These are phyloP conservation scores for Talaromyces ruber DNA, from an alignment of 495 filamentous ascomycete genomes.

Conservation along the genomic window DNA sequence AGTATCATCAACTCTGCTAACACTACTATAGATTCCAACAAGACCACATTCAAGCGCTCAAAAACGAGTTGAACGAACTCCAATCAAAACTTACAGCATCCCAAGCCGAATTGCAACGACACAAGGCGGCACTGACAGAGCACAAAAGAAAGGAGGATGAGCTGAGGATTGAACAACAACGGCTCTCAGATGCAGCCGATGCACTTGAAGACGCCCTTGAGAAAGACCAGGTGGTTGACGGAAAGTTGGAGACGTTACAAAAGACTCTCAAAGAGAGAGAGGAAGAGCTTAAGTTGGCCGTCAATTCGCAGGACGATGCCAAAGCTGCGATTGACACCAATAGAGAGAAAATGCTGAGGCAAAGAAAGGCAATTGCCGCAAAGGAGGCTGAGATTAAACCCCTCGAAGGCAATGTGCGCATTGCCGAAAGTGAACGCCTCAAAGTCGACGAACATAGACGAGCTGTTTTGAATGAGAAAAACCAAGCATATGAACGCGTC, in stretches of 20 bases:
- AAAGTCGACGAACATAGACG: constrained; percentile 41
- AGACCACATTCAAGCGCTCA: constrained; percentile 33
- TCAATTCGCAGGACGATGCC: constrained; percentile 44
- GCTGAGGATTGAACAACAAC: constrained; percentile 47
- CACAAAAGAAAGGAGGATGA: constrained; percentile 38
- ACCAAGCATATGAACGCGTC: constrained; percentile 46
- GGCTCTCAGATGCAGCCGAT: constrained; percentile 47
- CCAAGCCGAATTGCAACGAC: constrained; percentile 19
- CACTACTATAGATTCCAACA: constrained; percentile 29
- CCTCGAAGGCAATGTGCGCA: constrained; percentile 34
- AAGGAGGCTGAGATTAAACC: constrained; percentile 31
- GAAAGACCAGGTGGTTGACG: constrained; percentile 49
- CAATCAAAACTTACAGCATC: constrained; percentile 25
- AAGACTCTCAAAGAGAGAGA: constrained; percentile 41
- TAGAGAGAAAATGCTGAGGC: constrained; percentile 29
- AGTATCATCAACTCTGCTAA: neutral
- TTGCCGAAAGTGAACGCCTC: constrained; percentile 50
- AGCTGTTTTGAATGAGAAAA: constrained; percentile 55
- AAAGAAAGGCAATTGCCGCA: constrained; percentile 30
- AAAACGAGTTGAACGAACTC: constrained; percentile 25
- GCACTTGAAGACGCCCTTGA: constrained; percentile 54
- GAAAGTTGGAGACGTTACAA: constrained; percentile 51
- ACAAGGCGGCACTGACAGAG: constrained; percentile 30
- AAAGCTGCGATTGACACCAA: constrained; percentile 40
- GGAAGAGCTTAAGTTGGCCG: constrained; percentile 34